Evolutionary conservation across 176 grass and related monocot species (phyloP), one percentile per base, ranked within the genome.

Genomic region (Puccinellia tenuiflora): DNA sequence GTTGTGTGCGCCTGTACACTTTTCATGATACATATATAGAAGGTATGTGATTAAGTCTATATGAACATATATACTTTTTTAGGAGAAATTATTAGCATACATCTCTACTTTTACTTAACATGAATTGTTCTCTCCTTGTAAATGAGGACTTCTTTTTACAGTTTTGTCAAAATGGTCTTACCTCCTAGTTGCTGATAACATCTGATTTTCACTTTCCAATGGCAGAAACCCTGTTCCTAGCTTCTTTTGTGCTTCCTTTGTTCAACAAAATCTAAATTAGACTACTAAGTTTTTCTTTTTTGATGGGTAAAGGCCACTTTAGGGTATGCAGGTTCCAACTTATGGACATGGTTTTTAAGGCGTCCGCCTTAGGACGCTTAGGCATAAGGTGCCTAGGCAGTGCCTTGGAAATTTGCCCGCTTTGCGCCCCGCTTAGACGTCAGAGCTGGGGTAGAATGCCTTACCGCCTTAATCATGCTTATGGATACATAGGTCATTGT

Each of bases 141-240:
- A 78, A 24, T 16, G 4, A 3, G 9, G 29, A 53, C 9, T 53
- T 54, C 6, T 12, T 13, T 39, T 39, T 57, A 57, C 6, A 20
- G 14, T 39, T 77, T 40, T 55, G 43, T 77, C 2, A 24, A 54
- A 35, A 21, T 75, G 29, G 47, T 75, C 35, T 78, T 37, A 60
- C 22, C 55, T 62, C 22, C 5, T 43, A 3, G 22, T 60, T 24
- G 37, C 24, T 26, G 55, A 39, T 43, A 79, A 46, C 56, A 63
- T 21, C 9, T 21, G n/a, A 20, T 78, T 78, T 54, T 62, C 76
- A 63, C 52, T 63, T 79, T 37, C 33, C 54, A 68, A 69, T 81
- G 48, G 64, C 31, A 68, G 20, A 35, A 68, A 34, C 8, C 21
- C 13, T 69, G 63, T 37, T 55, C n/a, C 18, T 53, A 52, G 29